phyloP scores from a whole-genome alignment of 2,329 filamentous ascomycete genomes.

The Trichoderma gracile region DNA sequence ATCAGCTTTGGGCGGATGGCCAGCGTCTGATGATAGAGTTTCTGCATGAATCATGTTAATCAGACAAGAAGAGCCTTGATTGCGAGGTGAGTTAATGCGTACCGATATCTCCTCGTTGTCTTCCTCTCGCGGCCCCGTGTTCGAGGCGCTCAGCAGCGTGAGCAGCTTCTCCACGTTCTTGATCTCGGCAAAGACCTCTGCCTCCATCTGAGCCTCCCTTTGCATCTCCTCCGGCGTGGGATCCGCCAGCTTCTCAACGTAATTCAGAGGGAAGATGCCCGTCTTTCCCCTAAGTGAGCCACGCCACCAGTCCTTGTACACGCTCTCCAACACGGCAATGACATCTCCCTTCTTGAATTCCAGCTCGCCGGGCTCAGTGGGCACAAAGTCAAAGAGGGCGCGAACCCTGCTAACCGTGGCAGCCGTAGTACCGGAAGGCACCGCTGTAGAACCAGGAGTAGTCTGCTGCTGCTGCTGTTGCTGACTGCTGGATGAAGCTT shows the following conservation, averaged over 20 bases:
- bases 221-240: constrained; percentile 93
- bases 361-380: constrained; percentile 89
- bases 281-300: constrained; percentile 91
- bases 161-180: constrained; percentile 70
- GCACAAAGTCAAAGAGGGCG: constrained; percentile 91
- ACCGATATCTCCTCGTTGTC: constrained; percentile 97
- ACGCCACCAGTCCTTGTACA: constrained; percentile 99
- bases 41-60: constrained; percentile 48
- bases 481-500: constrained; percentile 42
- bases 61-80: neutral
- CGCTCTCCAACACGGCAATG: constrained; percentile 94
- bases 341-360: constrained; percentile 97
- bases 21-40: constrained; percentile 87
- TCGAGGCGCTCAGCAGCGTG: constrained; percentile 85
- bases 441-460: constrained; percentile 52
- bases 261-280: constrained; percentile 97
- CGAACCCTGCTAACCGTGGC: constrained; percentile 94
- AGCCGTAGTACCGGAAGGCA: constrained; percentile 83
- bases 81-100: constrained; percentile 33
- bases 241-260: constrained; percentile 95
- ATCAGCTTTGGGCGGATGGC: constrained; percentile 96
- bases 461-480: constrained; percentile 34
- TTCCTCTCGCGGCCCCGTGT: constrained; percentile 74
- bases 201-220: constrained; percentile 93
- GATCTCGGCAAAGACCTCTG: constrained; percentile 65